Conservation (phyloP, 1,139 yeast species). For the Pichia sp. region DNA sequence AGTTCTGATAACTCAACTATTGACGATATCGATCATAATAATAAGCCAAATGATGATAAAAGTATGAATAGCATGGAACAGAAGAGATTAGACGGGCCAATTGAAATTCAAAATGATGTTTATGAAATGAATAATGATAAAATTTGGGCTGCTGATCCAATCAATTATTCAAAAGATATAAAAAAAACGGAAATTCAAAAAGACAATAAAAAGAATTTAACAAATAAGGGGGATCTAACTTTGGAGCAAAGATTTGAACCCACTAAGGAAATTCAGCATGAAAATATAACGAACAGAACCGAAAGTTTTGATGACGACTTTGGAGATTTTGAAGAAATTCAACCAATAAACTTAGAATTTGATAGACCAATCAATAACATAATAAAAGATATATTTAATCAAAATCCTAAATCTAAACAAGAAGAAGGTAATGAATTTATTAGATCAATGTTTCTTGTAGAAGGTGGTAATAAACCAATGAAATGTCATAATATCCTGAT, state of each 20-base stretch:
- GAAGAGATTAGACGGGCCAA: neutral
- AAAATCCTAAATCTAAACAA: neutral
- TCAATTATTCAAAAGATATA: neutral
- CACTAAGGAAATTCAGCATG: neutral
- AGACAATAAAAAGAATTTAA: neutral
- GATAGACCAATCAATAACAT: constrained; percentile 1
- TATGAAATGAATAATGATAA: neutral
- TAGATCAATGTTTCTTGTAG: constrained; percentile 2
- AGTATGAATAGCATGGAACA: neutral
- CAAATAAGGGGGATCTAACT: neutral
- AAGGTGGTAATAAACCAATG: constrained; percentile 8
- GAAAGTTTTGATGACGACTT: constrained; percentile 20
- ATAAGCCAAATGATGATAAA: neutral
- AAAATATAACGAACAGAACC: neutral
- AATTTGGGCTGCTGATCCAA: neutral
- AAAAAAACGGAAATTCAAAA: neutral
- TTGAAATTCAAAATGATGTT: neutral
- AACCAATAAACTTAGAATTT: neutral
- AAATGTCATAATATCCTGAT: constrained; percentile 15
- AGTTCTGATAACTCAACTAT: neutral
- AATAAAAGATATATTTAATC: neutral
- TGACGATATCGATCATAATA: neutral
- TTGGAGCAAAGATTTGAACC: neutral
- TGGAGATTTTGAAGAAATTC: constrained; percentile 21
- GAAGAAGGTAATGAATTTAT: neutral